Evolutionary conservation across 176 grass and related monocot genomes (phyloP).

Genomic region (Hordeum marinum): DNA sequence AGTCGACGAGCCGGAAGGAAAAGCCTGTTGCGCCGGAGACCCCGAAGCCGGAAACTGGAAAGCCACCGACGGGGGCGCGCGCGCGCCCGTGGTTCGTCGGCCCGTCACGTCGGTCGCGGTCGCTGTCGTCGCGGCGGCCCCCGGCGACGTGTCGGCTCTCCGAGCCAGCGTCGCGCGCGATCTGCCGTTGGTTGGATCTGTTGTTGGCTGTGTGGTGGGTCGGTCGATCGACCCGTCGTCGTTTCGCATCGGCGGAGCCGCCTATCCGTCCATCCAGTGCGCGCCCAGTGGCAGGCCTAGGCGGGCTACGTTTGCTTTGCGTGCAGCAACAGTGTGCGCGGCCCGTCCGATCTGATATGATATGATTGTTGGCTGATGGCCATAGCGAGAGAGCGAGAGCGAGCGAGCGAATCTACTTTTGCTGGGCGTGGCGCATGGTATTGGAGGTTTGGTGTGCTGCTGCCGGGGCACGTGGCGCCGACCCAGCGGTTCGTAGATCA

Average conservation of each 20-base stretch:
- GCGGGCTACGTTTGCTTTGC: background rate
- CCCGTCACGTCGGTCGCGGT: background rate
- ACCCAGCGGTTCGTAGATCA: background rate
- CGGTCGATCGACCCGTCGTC: background rate
- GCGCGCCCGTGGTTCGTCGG: background rate
- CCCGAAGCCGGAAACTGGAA: background rate
- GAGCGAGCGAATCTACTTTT: background rate
- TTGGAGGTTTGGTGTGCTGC: background rate
- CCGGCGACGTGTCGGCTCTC: background rate
- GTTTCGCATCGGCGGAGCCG: background rate
- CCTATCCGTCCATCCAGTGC: background rate
- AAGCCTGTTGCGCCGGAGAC: background rate
- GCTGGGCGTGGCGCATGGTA: background rate
- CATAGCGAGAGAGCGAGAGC: background rate
- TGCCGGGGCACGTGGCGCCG: background rate
- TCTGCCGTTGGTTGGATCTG: background rate
- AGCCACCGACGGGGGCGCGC: background rate
- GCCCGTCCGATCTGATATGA: background rate
- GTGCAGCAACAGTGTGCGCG: background rate
- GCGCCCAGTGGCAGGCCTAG: background rate
- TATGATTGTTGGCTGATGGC: background rate
- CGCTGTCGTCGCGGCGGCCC: background rate
- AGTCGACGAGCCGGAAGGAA: background rate
- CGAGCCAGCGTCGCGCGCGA: background rate
- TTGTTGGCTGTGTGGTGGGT: background rate